Evolutionary conservation across 2,329 filamentous ascomycete species (phyloP).

Genomic region (Beauveria pseudobassiana): DNA sequence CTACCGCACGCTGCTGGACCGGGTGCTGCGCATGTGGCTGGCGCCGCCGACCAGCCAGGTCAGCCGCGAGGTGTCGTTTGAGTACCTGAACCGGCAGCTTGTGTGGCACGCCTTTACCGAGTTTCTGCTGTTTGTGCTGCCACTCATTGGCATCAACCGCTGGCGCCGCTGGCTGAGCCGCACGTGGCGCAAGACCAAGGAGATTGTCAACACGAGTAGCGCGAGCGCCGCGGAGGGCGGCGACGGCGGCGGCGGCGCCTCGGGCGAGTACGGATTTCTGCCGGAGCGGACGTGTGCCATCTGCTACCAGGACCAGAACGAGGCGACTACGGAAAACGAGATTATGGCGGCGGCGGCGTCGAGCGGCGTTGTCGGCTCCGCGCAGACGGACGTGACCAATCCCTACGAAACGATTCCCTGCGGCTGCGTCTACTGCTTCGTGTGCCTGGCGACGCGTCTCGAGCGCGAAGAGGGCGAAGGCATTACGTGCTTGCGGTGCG

Average conservation of each 20-base stretch:
- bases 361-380: slow-evolving; percentile 76
- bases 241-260: slow-evolving; percentile 44
- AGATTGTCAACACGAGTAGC: slow-evolving; percentile 44
- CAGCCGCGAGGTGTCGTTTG: slow-evolving; percentile 87
- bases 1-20: slow-evolving; percentile 85
- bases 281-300: slow-evolving; percentile 94
- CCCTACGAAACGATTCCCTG: slow-evolving; percentile 89
- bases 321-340: slow-evolving; percentile 66
- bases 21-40: slow-evolving; percentile 74
- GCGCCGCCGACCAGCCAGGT: slow-evolving; percentile 80
- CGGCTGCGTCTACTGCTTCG: slow-evolving; percentile 91
- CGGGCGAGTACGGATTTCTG: slow-evolving; percentile 74
- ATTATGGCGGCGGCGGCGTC: slow-evolving; percentile 62
- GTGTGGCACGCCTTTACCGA: slow-evolving; percentile 99
- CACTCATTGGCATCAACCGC: slow-evolving; percentile 85
- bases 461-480: slow-evolving; percentile 92
- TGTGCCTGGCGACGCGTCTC: slow-evolving; percentile 82
- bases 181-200: slow-evolving; percentile 75
- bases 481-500: slow-evolving; percentile 86
- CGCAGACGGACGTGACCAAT: slow-evolving; percentile 90
- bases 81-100: slow-evolving; percentile 93
- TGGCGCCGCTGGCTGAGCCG: slow-evolving; percentile 88
- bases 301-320: slow-evolving; percentile 90
- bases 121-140: slow-evolving; percentile 94
- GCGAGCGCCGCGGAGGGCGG: slow-evolving; percentile 31